Evolutionary conservation across 2,329 filamentous ascomycete genomes (phyloP).

Genomic region (Botryotinia convoluta): DNA sequence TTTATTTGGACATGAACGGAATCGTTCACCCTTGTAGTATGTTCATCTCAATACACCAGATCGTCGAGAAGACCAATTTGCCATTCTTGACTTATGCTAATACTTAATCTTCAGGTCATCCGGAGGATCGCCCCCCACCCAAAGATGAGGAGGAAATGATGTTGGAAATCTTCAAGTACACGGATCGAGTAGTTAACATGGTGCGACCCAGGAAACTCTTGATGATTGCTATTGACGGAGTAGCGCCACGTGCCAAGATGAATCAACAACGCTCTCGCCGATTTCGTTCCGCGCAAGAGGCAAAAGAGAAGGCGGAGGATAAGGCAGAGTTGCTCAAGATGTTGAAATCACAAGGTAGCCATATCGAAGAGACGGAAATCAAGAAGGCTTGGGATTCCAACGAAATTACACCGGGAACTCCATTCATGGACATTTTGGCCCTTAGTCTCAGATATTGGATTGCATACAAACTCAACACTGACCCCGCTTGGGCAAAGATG

Average conservation of each 20-base stretch:
- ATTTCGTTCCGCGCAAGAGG: constrained; percentile 92
- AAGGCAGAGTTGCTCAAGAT: constrained; percentile 85
- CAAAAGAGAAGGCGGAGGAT: constrained; percentile 88
- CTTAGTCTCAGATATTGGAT: constrained; percentile 92
- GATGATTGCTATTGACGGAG: constrained; percentile 98
- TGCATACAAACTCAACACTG: constrained; percentile 94
- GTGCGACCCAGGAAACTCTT: constrained; percentile 91
- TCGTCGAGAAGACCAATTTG: background rate
- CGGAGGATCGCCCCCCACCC: constrained; percentile 86
- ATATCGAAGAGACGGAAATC: constrained; percentile 58
- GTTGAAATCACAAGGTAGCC: constrained; percentile 71
- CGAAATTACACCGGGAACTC: constrained; percentile 90
- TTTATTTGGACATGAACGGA: constrained; percentile 99
- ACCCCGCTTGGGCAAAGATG: constrained; percentile 90
- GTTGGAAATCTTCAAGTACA: constrained; percentile 96
- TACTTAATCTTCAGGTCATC: constrained; percentile 52
- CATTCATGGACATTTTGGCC: constrained; percentile 97
- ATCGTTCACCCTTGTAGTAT: constrained; percentile 91
- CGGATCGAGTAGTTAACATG: constrained; percentile 98
- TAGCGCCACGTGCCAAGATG: constrained; percentile 98
- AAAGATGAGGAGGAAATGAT: constrained; percentile 99
- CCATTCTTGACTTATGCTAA: background rate
- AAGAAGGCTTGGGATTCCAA: constrained; percentile 93
- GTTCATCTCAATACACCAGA: background rate
- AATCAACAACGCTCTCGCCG: constrained; percentile 97